Evolutionary conservation across 495 filamentous ascomycete genomes (phyloP).

Genomic region (Lentithecium fluviatile): DNA sequence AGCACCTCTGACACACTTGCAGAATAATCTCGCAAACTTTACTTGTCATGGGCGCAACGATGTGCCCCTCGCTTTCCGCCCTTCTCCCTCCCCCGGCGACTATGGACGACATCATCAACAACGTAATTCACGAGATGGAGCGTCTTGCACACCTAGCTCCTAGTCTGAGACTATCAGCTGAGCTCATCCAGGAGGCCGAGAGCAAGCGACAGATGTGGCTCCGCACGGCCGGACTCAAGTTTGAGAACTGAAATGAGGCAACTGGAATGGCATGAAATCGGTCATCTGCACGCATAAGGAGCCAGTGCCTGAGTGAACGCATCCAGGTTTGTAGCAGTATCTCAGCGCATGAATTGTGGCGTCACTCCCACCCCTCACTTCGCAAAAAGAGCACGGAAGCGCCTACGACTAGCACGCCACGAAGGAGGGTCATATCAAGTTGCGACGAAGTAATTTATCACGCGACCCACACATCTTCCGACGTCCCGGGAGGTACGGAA

Average conservation of each 20-base stretch:
- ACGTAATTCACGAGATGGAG: conserved; percentile 70
- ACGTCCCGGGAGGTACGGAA: not conserved
- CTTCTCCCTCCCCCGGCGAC: conserved; percentile 62
- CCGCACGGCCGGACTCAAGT: conserved; percentile 40
- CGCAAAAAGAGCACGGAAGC: too few species aligned
- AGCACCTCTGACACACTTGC: conserved; percentile 2
- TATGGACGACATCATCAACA: conserved; percentile 71
- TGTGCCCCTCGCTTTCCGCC: conserved; percentile 69
- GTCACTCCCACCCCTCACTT: too few species aligned
- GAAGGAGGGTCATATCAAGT: too few species aligned
- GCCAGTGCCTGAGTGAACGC: too few species aligned
- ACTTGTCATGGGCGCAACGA: conserved; percentile 78
- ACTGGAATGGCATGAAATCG: too few species aligned
- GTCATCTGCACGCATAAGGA: not conserved
- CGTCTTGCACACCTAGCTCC: conserved; percentile 72
- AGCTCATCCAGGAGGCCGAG: conserved; percentile 78
- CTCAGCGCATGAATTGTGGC: too few species aligned
- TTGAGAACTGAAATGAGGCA: conserved; percentile 23
- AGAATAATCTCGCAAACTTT: conserved; percentile 73
- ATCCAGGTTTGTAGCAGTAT: too few species aligned
- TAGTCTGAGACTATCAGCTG: conserved; percentile 67
- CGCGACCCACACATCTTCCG: too few species aligned
- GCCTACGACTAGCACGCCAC: too few species aligned
- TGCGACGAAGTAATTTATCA: too few species aligned
- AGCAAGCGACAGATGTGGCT: conserved; percentile 56